Evolutionary conservation across 345 rosid species (phyloP).

Genomic region (Excoecaria cochinchinensis): DNA sequence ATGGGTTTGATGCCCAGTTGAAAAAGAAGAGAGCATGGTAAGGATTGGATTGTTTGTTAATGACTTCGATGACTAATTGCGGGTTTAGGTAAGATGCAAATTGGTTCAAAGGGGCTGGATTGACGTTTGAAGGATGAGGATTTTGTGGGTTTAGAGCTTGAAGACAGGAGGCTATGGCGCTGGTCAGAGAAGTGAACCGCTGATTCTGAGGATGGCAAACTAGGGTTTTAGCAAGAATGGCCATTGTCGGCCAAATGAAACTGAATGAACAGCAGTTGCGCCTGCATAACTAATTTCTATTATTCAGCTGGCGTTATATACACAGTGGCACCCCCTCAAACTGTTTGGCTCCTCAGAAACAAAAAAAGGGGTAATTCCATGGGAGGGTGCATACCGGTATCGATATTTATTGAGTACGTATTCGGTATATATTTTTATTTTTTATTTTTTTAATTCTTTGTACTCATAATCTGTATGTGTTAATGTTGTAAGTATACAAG

Average conservation of each 20-base stretch:
- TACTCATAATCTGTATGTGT: too few relatives aligned
- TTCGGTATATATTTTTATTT: too few relatives aligned
- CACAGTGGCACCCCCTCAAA: too few relatives aligned
- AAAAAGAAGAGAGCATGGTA: conserved; percentile 39
- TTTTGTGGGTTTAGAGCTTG: conserved; percentile 27
- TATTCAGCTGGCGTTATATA: too few relatives aligned
- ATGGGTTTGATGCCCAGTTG: conserved; percentile 36
- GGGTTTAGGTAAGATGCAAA: conserved; percentile 25
- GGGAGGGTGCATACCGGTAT: too few relatives aligned
- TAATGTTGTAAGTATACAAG: too few relatives aligned
- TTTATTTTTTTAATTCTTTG: too few relatives aligned
- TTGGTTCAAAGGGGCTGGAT: conserved; percentile 21
- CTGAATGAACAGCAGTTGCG: background rate
- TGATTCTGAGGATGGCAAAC: background rate
- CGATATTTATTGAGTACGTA: too few relatives aligned
- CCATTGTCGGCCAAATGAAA: conserved; percentile 7
- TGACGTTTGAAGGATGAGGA: conserved; percentile 4
- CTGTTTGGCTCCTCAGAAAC: too few relatives aligned
- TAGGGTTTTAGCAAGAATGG: background rate
- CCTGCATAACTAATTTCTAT: background rate
- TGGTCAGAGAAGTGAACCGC: conserved; percentile 4
- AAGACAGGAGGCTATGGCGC: conserved; percentile 28
- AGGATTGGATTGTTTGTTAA: conserved; percentile 31
- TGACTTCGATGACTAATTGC: conserved; percentile 30
- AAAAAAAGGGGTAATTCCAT: too few relatives aligned